Conservation (phyloP, 1,139 yeast genomes). For the Saccharomyces uvarum region DNA sequence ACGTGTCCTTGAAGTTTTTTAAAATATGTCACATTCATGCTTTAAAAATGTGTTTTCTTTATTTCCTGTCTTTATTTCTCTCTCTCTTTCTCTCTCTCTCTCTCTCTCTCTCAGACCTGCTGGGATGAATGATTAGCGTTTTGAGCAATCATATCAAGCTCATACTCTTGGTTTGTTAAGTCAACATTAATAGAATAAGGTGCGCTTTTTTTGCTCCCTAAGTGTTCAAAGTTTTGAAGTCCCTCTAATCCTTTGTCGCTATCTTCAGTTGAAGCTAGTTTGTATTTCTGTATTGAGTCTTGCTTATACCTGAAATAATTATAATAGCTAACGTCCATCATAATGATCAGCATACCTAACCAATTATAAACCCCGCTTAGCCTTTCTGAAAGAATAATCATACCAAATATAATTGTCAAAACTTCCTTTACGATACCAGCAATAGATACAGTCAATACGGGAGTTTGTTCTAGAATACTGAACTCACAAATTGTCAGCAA, state of each 20-base stretch:
- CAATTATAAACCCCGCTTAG: constrained; percentile 55
- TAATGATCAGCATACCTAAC: constrained; percentile 70
- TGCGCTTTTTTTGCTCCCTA: not conserved
- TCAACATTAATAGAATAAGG: constrained; percentile 14
- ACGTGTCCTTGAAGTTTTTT: not conserved
- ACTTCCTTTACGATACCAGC: constrained; percentile 93
- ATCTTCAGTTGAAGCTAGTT: not conserved
- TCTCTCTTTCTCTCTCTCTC: not conserved
- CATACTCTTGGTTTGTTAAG: constrained; percentile 17
- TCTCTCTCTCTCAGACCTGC: constrained; percentile 1
- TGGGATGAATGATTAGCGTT: not conserved
- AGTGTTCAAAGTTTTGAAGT: not conserved
- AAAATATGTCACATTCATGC: not conserved
- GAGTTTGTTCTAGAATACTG: constrained; percentile 70
- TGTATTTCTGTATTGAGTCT: constrained; percentile 10
- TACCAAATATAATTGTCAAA: constrained; percentile 66
- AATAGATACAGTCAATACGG: constrained; percentile 76
- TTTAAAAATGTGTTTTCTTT: not conserved
- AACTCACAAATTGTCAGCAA: constrained; percentile 88
- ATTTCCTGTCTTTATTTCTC: not conserved
- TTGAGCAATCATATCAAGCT: constrained; percentile 13
- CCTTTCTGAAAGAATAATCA: constrained; percentile 66
- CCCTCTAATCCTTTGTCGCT: not conserved
- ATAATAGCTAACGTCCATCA: constrained; percentile 74
- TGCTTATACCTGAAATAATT: constrained; percentile 53